These are phyloP conservation scores for Colletotrichum eremochloae DNA, from an alignment of 2,329 filamentous ascomycete species.

Conservation along the genomic window DNA sequence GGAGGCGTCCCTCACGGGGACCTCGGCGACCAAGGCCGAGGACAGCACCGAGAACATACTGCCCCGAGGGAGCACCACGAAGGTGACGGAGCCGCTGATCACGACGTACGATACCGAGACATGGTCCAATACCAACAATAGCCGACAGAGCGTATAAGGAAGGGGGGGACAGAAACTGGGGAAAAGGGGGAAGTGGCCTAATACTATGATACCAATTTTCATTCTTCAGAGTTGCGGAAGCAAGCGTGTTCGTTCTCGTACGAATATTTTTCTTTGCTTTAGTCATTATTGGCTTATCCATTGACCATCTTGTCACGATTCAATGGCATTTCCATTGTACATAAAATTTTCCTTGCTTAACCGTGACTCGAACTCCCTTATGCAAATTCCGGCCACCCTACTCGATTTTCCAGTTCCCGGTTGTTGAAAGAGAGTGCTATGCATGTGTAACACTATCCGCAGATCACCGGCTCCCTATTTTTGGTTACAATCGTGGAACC, in stretches of 20 bases:
- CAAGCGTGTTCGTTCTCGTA: not conserved
- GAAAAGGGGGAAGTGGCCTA: not conserved
- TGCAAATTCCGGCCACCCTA: not conserved
- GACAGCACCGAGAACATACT: slow-evolving; percentile 38
- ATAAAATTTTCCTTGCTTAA: not conserved
- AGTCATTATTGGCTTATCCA: not conserved
- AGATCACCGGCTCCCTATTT: too few species aligned
- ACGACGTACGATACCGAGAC: not conserved
- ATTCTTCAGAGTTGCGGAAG: not conserved
- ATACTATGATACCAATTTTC: not conserved
- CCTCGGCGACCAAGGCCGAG: slow-evolving; percentile 16
- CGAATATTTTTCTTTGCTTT: not conserved
- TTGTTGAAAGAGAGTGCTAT: not conserved
- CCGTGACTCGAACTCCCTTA: too few species aligned
- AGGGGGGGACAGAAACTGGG: not conserved
- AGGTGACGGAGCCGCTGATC: not conserved
- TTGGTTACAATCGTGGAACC: too few species aligned
- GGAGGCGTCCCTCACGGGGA: not conserved
- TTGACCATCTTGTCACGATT: not conserved
- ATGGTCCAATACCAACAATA: not conserved
- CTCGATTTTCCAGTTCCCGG: not conserved
- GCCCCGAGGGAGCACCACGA: not conserved
- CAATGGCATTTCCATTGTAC: not conserved
- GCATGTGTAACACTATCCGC: too few species aligned
- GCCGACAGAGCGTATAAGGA: not conserved